Evolutionary conservation across 352 stramenopile species (phyloP).

Genomic region (Phytopythium boreale): DNA sequence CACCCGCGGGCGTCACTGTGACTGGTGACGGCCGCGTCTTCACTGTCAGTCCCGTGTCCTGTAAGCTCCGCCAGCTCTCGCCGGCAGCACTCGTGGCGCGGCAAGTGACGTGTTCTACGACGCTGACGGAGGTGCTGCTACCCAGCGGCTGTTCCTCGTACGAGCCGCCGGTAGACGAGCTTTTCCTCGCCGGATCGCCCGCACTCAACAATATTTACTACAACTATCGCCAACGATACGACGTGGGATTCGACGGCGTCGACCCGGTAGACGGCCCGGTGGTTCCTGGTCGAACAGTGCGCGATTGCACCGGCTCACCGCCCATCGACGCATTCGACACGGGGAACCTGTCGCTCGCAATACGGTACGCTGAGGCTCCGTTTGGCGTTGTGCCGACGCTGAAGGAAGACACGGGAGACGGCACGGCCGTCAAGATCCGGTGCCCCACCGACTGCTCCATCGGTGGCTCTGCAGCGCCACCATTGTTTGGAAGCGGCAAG

Average conservation of each 20-base stretch:
- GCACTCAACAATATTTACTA: conserved; percentile 92
- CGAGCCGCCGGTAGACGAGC: conserved; percentile 88
- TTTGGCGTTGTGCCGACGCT: conserved; percentile 23
- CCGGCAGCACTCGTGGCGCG: conserved; percentile 66
- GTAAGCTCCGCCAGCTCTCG: conserved; percentile 84
- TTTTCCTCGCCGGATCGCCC: conserved; percentile 76
- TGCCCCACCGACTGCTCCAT: conserved; percentile 66
- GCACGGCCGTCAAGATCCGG: conserved; percentile 80
- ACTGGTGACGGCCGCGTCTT: conserved; percentile 87
- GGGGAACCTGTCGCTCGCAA: conserved; percentile 40
- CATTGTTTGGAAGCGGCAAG: conserved; percentile 59
- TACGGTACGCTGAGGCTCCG: conserved; percentile 18
- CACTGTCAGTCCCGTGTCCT: conserved; percentile 88
- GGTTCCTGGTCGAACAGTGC: conserved; percentile 67
- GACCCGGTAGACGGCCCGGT: conserved; percentile 44
- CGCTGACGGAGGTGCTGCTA: conserved; percentile 77
- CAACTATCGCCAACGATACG: conserved; percentile 70
- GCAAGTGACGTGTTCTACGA: conserved; percentile 73
- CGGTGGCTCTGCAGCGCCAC: conserved; percentile 1
- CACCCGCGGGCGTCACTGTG: conserved; percentile 85
- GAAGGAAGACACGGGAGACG: conserved; percentile 88
- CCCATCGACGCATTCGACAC: conserved; percentile 84
- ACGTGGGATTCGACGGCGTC: conserved; percentile 5
- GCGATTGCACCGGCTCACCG: conserved; percentile 91
- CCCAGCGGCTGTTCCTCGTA: conserved; percentile 95